These are phyloP conservation scores for Saccharomyces eubayanus DNA, from an alignment of 805 yeast genomes.

Conservation along the genomic window DNA sequence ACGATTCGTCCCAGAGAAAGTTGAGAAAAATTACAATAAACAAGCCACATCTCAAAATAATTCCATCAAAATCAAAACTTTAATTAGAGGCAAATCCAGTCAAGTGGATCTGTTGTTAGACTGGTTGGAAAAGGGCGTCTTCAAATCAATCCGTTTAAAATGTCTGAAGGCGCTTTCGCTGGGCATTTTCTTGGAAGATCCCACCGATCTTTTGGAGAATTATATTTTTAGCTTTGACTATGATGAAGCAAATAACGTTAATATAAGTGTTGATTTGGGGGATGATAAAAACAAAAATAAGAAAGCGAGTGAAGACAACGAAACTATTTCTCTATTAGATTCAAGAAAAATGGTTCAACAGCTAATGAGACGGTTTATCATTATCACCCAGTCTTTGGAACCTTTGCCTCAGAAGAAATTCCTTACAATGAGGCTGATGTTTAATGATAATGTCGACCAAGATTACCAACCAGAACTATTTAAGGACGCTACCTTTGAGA, in stretches of 20 bases:
- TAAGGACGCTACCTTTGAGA: slow-evolving; percentile 35
- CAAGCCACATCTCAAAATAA: slow-evolving; percentile 16
- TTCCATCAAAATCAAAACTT: slow-evolving; percentile 40
- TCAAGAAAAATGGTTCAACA: slow-evolving; percentile 41
- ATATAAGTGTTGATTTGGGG: slow-evolving; percentile 10
- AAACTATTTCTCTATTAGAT: slow-evolving; percentile 24
- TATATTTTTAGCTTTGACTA: slow-evolving; percentile 45
- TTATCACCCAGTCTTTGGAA: slow-evolving; percentile 46
- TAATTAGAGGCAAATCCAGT: slow-evolving; percentile 38
- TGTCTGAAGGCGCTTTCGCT: slow-evolving; percentile 40
- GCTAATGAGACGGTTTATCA: slow-evolving; percentile 43
- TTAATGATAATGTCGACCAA: slow-evolving; percentile 40
- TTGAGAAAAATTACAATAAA: slow-evolving; percentile 25
- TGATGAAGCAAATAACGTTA: slow-evolving; percentile 24
- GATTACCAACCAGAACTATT: slow-evolving; percentile 44
- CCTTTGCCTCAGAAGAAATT: slow-evolving; percentile 42
- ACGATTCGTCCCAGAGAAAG: slow-evolving; percentile 35
- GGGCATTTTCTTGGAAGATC: slow-evolving; percentile 40
- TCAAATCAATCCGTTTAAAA: slow-evolving; percentile 36
- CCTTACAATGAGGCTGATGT: slow-evolving; percentile 42
- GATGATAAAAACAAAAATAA: slow-evolving; percentile 5
- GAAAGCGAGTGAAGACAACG: slow-evolving; percentile 5
- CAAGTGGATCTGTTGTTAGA: slow-evolving; percentile 43
- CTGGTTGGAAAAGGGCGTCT: slow-evolving; percentile 48
- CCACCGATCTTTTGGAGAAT: slow-evolving; percentile 40